Percentiles rank a stretch among this genome's conserved stretches.
Conservation (phyloP, 345 rosid species). For the Camelina sativa region DNA sequence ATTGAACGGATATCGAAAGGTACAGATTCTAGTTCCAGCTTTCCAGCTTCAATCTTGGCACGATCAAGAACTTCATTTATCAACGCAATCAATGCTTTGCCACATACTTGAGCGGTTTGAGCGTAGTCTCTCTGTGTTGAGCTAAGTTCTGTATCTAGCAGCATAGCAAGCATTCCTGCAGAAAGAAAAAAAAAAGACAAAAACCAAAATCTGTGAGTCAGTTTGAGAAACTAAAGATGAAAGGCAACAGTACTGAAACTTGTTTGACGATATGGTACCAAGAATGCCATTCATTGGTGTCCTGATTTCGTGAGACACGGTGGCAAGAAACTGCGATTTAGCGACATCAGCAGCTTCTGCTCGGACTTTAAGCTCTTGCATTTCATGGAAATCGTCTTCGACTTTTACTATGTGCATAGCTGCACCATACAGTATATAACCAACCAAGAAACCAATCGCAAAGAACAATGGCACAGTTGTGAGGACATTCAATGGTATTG, state of each 20-base stretch:
- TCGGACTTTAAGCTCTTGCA: constrained; percentile 79
- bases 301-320: constrained; percentile 97
- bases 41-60: constrained; percentile 97
- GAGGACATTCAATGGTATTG: constrained; percentile 70
- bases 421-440: constrained; percentile 82
- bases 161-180: constrained; percentile 94
- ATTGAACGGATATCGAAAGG: constrained; percentile 80
- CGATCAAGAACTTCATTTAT: constrained; percentile 99
- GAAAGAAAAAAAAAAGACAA: too few relatives aligned
- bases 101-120: constrained; percentile 94
- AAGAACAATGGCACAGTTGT: constrained; percentile 72
- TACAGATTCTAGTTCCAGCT: constrained; percentile 84
- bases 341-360: constrained; percentile 99
- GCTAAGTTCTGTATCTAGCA: constrained; percentile 85
- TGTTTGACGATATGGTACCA: constrained; percentile 49
- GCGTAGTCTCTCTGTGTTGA: constrained; percentile 93
- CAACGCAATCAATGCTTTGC: constrained; percentile 88
- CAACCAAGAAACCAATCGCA: constrained; percentile 75
- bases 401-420: constrained; percentile 84
- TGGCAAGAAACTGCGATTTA: constrained; percentile 97
- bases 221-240: constrained; percentile 10
- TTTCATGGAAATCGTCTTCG: constrained; percentile 83
- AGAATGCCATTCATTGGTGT: constrained; percentile 99
- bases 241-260: background rate
- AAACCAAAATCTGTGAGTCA: background rate